Percentiles rank a stretch among this genome's conserved stretches.
phyloP scores from a whole-genome alignment of 768 basidiomycete genomes.

The Trichaptum fuscoviolaceum region DNA sequence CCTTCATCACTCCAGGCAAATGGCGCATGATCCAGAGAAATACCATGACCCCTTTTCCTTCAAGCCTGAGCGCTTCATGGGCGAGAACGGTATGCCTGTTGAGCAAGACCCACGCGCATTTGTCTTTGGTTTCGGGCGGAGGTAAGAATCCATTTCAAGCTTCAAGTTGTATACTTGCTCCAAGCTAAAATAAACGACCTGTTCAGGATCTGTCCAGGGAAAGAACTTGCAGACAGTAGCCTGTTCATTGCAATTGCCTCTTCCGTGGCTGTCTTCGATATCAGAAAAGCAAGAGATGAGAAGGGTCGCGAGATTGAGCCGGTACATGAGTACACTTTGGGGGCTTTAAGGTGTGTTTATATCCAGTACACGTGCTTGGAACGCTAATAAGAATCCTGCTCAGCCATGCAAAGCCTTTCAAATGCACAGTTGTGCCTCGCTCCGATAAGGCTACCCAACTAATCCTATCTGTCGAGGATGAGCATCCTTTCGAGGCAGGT shows the following conservation, averaged over 20 bases:
- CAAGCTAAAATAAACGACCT: not conserved
- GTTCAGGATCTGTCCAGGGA: not conserved
- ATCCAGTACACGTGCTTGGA: not conserved
- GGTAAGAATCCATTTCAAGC: not conserved
- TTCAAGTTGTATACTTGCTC: not conserved
- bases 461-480: not conserved
- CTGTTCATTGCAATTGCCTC: not conserved
- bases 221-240: not conserved
- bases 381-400: not conserved
- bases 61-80: not conserved
- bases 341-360: not conserved
- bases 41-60: not conserved
- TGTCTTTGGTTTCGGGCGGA: not conserved
- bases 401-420: not conserved
- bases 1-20: conserved; percentile 15
- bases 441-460: not conserved
- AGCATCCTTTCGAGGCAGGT: not conserved
- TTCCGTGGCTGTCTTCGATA: not conserved
- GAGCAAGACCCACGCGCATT: not conserved
- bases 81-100: conserved; percentile 1
- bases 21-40: not conserved
- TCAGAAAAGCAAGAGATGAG: not conserved
- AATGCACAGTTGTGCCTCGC: not conserved
- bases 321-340: not conserved
- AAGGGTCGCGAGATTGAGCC: not conserved